Evolutionary conservation across 2,329 filamentous ascomycete species (phyloP), one percentile per base, ranked within the genome.

Genomic region (Colletotrichum melonis): DNA sequence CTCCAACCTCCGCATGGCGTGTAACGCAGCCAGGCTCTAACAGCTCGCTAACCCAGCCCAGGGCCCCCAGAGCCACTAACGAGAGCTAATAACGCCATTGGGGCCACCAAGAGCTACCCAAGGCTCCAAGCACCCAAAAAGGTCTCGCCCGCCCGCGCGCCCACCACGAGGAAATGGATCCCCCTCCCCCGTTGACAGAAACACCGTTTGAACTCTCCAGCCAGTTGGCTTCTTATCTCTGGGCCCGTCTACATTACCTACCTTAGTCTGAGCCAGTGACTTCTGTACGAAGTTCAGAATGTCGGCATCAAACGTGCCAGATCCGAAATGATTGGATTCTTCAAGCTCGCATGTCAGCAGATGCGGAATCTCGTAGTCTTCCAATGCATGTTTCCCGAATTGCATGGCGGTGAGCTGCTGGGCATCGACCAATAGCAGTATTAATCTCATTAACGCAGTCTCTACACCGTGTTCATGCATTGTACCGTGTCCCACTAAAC

Each of bases 1-100:
- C 52, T 63, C 46, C 49, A 12, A 57, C 32, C 70, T 72, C 66
- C 66, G 70, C 70, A 69, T 57, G 42, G 66, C 59, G 57, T 69
- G 70, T 55, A 65, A 69, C 70, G 59, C 59, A 64, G 69, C 28
- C 26, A 54, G 57, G 49, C 56, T 71, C 58, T 28, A 68, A 68
- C 49, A 63, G 28, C 54, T 72, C 58, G 65, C 65, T 69, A 69
- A 63, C 55, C 65, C 54, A 68, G 64, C 65, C 22, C 59, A 59
- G 24, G 35, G n/a, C 30, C 24, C 35, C 58, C 52, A 59, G 59
- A 63, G 66, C 30, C 59, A 56, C 60, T 64, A 42, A 14, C 46
- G 26, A 32, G 54, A 63, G 59, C 66, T 60, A 69, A 63, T 69
- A 69, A 69, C 66, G 70, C 69, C 65, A 69, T 72, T 54, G 66